Percentiles rank a stretch among this genome's conserved stretches.
These are phyloP conservation scores for Aspergillus viridinutans DNA, from an alignment of 2,329 filamentous ascomycete genomes.

Conservation along the genomic window DNA sequence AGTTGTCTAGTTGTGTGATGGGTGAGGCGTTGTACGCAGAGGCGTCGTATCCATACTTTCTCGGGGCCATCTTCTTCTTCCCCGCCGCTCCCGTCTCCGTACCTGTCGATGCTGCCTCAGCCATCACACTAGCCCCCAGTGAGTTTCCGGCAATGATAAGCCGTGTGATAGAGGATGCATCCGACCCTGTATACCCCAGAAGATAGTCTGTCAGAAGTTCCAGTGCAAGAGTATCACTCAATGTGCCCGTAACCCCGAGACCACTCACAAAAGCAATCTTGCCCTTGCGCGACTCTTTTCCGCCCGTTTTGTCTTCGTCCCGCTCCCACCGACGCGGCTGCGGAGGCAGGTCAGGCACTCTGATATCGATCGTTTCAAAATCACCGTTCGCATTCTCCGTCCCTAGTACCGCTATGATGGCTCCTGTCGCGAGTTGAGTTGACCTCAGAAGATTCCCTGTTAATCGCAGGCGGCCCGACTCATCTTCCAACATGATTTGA, in stretches of 20 bases:
- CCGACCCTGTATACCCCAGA: slow-evolving; percentile 67
- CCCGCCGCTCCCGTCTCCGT: slow-evolving; percentile 12
- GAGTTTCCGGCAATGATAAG: slow-evolving; percentile 92
- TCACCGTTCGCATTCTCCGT: slow-evolving; percentile 90
- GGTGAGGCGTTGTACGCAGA: slow-evolving; percentile 82
- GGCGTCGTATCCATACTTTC: slow-evolving; percentile 94
- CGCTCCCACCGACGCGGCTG: slow-evolving; percentile 78
- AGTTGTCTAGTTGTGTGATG: slow-evolving; percentile 76
- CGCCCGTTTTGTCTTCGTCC: slow-evolving; percentile 36
- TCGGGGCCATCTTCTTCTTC: slow-evolving; percentile 52
- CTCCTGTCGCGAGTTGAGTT: slow-evolving; percentile 80
- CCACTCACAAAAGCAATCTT: slow-evolving; percentile 90
- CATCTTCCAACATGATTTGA: slow-evolving; percentile 84
- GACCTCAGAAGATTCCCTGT: slow-evolving; percentile 66
- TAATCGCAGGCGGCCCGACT: slow-evolving; percentile 81
- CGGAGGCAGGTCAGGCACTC: slow-evolving; percentile 77
- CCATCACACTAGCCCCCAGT: slow-evolving; percentile 48
- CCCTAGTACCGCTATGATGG: slow-evolving; percentile 89
- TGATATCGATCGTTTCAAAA: slow-evolving; percentile 86
- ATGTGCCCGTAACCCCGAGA: slow-evolving; percentile 72
- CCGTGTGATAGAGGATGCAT: slow-evolving; percentile 62
- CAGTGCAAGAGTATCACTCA: slow-evolving; percentile 69
- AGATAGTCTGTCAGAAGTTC: slow-evolving; percentile 82
- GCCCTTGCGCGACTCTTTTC: slow-evolving; percentile 45
- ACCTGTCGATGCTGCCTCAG: slow-evolving; percentile 39